Conservation (phyloP, 495 filamentous ascomycete genomes). For the Hypoxylon perforatum region DNA sequence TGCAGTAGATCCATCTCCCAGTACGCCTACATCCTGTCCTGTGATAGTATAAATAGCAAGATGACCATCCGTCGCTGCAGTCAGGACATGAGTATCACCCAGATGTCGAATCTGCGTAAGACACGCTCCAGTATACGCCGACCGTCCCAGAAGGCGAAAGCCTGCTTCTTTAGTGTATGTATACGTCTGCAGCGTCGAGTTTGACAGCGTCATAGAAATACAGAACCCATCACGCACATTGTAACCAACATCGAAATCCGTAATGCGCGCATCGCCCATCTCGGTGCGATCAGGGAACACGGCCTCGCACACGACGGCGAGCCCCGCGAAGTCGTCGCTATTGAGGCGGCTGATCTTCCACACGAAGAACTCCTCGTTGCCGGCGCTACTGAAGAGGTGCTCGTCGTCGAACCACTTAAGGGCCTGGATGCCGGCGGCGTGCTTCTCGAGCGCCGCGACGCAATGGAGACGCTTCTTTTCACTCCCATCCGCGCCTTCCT, state of each 20-base stretch:
- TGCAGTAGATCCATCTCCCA: background rate
- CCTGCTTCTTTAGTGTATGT: slow-evolving; percentile 59
- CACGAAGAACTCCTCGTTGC: slow-evolving; percentile 87
- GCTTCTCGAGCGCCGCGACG: slow-evolving; percentile 72
- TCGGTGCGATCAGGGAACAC: slow-evolving; percentile 67
- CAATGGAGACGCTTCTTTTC: slow-evolving; percentile 61
- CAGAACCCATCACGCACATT: slow-evolving; percentile 52
- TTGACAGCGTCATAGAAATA: slow-evolving; percentile 77
- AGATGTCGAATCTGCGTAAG: slow-evolving; percentile 75
- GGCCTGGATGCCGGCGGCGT: slow-evolving; percentile 85
- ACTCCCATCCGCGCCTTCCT: no score
- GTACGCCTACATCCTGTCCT: background rate
- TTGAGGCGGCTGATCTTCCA: slow-evolving; percentile 73
- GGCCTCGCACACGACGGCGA: slow-evolving; percentile 70
- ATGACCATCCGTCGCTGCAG: slow-evolving; percentile 59
- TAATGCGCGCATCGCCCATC: slow-evolving; percentile 80
- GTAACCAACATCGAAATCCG: slow-evolving; percentile 67
- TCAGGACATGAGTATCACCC: slow-evolving; percentile 59
- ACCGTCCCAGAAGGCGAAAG: slow-evolving; percentile 67
- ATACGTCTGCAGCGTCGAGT: slow-evolving; percentile 79
- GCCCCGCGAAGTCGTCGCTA: slow-evolving; percentile 60
- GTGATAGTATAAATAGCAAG: slow-evolving; percentile 52
- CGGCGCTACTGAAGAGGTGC: slow-evolving; percentile 85
- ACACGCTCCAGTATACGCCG: slow-evolving; percentile 81
- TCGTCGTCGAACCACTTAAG: slow-evolving; percentile 76